These are phyloP conservation scores for Quercus lobata DNA, from an alignment of 331 rosid species.

Conservation along the genomic window DNA sequence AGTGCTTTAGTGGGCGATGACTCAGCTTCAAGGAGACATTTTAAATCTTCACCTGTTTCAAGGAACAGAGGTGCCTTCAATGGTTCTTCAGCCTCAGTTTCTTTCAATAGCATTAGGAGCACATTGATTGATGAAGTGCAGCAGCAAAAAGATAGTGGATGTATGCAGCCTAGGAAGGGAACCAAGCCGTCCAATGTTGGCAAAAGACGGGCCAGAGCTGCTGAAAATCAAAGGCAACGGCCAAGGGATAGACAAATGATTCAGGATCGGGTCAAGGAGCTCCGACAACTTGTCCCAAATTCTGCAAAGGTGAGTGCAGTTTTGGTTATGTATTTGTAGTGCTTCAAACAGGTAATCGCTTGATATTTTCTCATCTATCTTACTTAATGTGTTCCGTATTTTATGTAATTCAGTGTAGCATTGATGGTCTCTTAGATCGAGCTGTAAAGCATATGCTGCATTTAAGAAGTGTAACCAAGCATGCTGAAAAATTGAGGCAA, in stretches of 20 bases:
- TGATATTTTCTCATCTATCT: not conserved
- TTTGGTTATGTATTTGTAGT: not conserved
- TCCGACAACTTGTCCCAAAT: conserved; percentile 84
- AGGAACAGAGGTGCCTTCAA: conserved; percentile 15
- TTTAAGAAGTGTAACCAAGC: conserved; percentile 57
- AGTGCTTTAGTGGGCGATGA: conserved; percentile 15
- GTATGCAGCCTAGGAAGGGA: conserved; percentile 26
- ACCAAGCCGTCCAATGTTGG: conserved; percentile 27
- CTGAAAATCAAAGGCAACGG: conserved; percentile 43
- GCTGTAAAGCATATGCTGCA: conserved; percentile 75
- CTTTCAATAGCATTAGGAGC: conserved; percentile 36
- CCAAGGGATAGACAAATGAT: conserved; percentile 92
- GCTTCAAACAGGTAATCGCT: not conserved
- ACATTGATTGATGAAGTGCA: conserved; percentile 27
- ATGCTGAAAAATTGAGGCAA: conserved; percentile 61
- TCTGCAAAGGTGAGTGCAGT: conserved; percentile 55
- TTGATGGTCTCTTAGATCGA: conserved; percentile 79
- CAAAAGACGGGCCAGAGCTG: conserved; percentile 38
- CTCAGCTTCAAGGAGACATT: conserved; percentile 22
- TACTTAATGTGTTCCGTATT: not conserved
- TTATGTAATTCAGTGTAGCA: conserved; percentile 73
- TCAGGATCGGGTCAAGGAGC: conserved; percentile 89
- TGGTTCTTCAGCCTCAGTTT: conserved; percentile 23
- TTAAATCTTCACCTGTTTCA: conserved; percentile 18
- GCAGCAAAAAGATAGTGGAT: conserved; percentile 17